Percentiles rank a stretch among this genome's conserved stretches.
phyloP scores from a whole-genome alignment of 192 early-diverging fungal species.

The Rhizophagus sp. region DNA sequence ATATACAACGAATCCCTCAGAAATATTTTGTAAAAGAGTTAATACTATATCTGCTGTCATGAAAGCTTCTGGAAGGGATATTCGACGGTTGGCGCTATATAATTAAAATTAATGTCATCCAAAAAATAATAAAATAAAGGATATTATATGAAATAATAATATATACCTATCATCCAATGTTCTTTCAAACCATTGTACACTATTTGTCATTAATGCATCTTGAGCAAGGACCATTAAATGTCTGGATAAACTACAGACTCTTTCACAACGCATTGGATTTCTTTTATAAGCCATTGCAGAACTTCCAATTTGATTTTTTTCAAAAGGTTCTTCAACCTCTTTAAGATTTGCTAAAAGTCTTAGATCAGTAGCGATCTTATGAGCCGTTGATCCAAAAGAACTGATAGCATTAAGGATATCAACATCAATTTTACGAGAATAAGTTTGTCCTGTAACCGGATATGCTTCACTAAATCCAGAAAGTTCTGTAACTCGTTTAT shows the following conservation, averaged over 20 bases:
- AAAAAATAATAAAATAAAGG: neutral
- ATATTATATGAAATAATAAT: neutral
- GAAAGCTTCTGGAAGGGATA: constrained; percentile 95
- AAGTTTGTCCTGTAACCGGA: constrained; percentile 96
- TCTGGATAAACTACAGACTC: constrained; percentile 92
- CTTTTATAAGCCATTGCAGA: constrained; percentile 99
- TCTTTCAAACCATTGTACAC: constrained; percentile 96
- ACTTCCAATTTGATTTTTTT: constrained; percentile 98
- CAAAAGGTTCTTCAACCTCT: constrained; percentile 99
- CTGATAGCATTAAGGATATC: constrained; percentile 84
- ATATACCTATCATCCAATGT: constrained; percentile 87
- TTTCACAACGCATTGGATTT: constrained; percentile 98
- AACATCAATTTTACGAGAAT: constrained; percentile 96
- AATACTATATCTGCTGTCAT: constrained; percentile 96
- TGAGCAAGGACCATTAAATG: constrained; percentile 91
- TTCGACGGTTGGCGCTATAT: constrained; percentile 86
- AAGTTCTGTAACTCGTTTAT: constrained; percentile 86
- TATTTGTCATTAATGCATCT: constrained; percentile 86
- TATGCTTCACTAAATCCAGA: constrained; percentile 83
- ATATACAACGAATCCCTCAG: constrained; percentile 96
- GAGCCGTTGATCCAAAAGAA: constrained; percentile 93
- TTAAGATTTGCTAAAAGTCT: constrained; percentile 94
- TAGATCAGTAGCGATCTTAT: constrained; percentile 97
- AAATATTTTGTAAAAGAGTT: constrained; percentile 94
- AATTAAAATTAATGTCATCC: neutral